phyloP scores from a whole-genome alignment of 352 stramenopile genomes.

The Hyaloperonospora arabidopsidis region DNA sequence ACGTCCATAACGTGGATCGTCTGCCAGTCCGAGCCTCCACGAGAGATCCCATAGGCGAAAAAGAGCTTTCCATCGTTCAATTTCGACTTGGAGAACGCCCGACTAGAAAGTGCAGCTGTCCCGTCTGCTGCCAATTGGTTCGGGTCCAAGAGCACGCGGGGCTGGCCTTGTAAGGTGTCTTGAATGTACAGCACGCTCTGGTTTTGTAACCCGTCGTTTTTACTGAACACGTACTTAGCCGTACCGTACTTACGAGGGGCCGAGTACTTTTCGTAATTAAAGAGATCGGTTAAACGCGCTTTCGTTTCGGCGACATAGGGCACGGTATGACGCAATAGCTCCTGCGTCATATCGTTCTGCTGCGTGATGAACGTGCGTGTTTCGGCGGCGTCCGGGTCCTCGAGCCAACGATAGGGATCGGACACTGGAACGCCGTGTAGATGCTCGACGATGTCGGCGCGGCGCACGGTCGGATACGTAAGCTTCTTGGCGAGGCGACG shows the following conservation, averaged over 20 bases:
- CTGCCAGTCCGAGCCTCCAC: conserved; percentile 81
- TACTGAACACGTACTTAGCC: conserved; percentile 81
- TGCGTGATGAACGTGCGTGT: conserved; percentile 72
- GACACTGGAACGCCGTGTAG: conserved; percentile 47
- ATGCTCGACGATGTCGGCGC: conserved; percentile 42
- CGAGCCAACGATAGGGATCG: conserved; percentile 71
- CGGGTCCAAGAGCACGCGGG: conserved; percentile 73
- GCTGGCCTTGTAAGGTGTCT: conserved; percentile 48
- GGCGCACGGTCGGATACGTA: conserved; percentile 46
- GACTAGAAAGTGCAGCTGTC: conserved; percentile 58
- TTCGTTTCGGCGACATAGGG: conserved; percentile 69
- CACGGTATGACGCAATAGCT: conserved; percentile 53
- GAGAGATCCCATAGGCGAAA: conserved; percentile 77
- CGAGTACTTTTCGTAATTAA: conserved; percentile 86
- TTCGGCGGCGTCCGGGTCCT: conserved; percentile 72
- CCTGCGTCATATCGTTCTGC: conserved; percentile 65
- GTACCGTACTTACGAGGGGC: conserved; percentile 60
- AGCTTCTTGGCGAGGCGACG: conserved; percentile 25
- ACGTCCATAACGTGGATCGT: conserved; percentile 81
- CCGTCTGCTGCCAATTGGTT: conserved; percentile 70
- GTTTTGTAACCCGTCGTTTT: conserved; percentile 86
- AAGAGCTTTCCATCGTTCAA: conserved; percentile 56
- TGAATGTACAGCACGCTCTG: conserved; percentile 86
- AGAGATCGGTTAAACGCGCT: conserved; percentile 70
- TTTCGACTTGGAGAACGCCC: conserved; percentile 69